These are phyloP conservation scores for Paspalum vaginatum DNA, from an alignment of 176 grass and related monocot genomes.

Conservation along the genomic window DNA sequence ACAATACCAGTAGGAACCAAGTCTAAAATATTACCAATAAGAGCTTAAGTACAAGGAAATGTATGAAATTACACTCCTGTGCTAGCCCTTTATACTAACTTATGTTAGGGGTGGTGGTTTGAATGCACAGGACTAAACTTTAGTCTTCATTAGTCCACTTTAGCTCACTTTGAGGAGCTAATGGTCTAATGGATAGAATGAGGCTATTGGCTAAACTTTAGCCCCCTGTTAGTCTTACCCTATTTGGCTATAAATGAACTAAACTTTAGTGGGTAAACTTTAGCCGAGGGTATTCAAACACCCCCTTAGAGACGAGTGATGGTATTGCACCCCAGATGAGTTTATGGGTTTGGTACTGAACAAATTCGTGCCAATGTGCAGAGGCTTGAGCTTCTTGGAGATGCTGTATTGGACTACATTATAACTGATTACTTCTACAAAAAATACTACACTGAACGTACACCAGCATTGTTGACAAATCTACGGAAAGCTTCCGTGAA, in stretches of 20 bases:
- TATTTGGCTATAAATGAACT: too few relatives aligned
- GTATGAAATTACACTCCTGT: not conserved
- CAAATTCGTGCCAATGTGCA: slow-evolving; percentile 36
- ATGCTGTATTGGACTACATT: slow-evolving; percentile 72
- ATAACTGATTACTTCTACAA: slow-evolving; percentile 62
- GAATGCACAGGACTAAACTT: too few relatives aligned
- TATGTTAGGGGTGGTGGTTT: too few relatives aligned
- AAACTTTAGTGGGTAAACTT: too few relatives aligned
- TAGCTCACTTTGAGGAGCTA: too few relatives aligned
- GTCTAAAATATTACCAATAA: not conserved
- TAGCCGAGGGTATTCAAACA: too few relatives aligned
- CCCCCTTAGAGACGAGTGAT: not conserved
- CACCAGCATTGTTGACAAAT: slow-evolving; percentile 76
- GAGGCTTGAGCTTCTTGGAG: slow-evolving; percentile 85
- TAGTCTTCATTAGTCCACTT: too few relatives aligned
- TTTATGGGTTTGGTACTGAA: slow-evolving; percentile 9
- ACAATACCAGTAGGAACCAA: not conserved
- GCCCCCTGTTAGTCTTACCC: too few relatives aligned
- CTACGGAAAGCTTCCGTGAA: slow-evolving; percentile 78
- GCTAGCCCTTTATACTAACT: not conserved
- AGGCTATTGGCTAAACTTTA: too few relatives aligned
- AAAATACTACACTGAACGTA: slow-evolving; percentile 59
- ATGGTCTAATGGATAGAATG: too few relatives aligned
- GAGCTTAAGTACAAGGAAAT: not conserved
- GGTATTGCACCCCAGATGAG: not conserved